Conservation (phyloP, 768 basidiomycete species). For the Nevesoporus exiguus region DNA sequence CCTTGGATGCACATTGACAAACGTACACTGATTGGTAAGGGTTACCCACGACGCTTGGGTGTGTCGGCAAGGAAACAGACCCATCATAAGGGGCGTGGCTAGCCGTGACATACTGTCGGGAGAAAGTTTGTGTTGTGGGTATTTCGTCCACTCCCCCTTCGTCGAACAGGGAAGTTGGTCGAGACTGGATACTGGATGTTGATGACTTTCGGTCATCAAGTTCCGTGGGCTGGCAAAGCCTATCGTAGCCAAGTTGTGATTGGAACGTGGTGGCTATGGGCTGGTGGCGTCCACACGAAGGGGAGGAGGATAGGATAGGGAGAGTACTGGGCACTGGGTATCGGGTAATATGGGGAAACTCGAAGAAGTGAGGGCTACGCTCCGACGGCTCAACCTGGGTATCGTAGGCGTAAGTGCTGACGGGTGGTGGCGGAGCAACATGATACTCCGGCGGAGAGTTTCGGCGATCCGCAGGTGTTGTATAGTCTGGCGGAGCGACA, state of each 20-base stretch:
- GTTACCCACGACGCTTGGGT: not conserved
- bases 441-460: slow-evolving; percentile 16
- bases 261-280: slow-evolving; percentile 5
- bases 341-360: slow-evolving; percentile 27
- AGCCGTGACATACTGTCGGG: not conserved
- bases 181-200: slow-evolving; percentile 10
- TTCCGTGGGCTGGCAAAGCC: slow-evolving; percentile 4
- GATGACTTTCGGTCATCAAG: slow-evolving; percentile 11
- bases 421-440: slow-evolving; percentile 3
- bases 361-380: slow-evolving; percentile 23
- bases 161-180: slow-evolving; percentile 4
- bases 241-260: slow-evolving; percentile 12
- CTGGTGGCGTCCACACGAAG: slow-evolving; percentile 4
- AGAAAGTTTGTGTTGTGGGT: not conserved
- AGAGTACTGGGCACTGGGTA: slow-evolving; percentile 25
- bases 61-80: slow-evolving; percentile 2
- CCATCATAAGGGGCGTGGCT: not conserved
- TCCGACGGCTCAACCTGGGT: slow-evolving; percentile 12
- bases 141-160: slow-evolving; percentile 1
- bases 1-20: not conserved
- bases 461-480: slow-evolving; percentile 10
- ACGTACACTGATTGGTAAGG: slow-evolving; percentile 14
- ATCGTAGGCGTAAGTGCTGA: slow-evolving; percentile 11
- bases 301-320: slow-evolving; percentile 6
- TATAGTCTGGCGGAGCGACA: slow-evolving; percentile 14